Evolutionary conservation across 2,329 filamentous ascomycete genomes (phyloP).

Genomic region (Clarireedia monteithiana): DNA sequence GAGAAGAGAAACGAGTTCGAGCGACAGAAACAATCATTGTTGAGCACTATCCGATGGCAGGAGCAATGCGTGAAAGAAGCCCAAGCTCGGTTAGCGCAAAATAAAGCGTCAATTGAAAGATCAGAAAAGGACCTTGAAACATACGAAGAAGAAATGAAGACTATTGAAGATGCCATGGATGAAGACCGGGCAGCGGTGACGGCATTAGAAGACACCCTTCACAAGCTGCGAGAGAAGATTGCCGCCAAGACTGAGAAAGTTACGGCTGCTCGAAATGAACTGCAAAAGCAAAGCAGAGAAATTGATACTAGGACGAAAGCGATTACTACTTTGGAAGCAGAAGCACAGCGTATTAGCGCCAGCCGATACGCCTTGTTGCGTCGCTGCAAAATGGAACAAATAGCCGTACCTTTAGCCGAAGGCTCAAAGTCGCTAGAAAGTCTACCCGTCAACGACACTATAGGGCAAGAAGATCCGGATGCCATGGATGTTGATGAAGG

Average conservation of each 20-base stretch:
- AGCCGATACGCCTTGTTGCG: constrained; percentile 78
- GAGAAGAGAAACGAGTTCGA: constrained; percentile 83
- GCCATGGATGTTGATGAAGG: constrained; percentile 87
- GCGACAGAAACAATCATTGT: constrained; percentile 70
- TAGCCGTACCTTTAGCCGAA: constrained; percentile 69
- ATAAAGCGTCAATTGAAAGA: constrained; percentile 59
- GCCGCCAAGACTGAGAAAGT: constrained; percentile 66
- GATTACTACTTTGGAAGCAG: constrained; percentile 72
- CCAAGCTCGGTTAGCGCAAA: constrained; percentile 57
- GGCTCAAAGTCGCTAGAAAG: constrained; percentile 68
- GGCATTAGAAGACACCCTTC: constrained; percentile 63
- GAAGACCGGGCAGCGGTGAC: constrained; percentile 70
- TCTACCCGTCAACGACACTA: constrained; percentile 78
- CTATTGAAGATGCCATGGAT: constrained; percentile 66
- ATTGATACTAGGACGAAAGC: constrained; percentile 70
- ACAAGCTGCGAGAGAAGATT: constrained; percentile 59
- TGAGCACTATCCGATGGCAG: constrained; percentile 53
- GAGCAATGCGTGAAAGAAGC: constrained; percentile 46
- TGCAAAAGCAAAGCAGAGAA: constrained; percentile 77
- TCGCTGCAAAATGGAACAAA: constrained; percentile 88
- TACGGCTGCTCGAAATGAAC: constrained; percentile 66
- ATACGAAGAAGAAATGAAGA: constrained; percentile 64
- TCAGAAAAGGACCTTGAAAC: constrained; percentile 62
- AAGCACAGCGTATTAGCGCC: constrained; percentile 77
- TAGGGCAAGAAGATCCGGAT: constrained; percentile 71